Base-by-base conservation (phyloP, 352 stramenopile genomes). In the Lagenidium giganteum region DNA sequence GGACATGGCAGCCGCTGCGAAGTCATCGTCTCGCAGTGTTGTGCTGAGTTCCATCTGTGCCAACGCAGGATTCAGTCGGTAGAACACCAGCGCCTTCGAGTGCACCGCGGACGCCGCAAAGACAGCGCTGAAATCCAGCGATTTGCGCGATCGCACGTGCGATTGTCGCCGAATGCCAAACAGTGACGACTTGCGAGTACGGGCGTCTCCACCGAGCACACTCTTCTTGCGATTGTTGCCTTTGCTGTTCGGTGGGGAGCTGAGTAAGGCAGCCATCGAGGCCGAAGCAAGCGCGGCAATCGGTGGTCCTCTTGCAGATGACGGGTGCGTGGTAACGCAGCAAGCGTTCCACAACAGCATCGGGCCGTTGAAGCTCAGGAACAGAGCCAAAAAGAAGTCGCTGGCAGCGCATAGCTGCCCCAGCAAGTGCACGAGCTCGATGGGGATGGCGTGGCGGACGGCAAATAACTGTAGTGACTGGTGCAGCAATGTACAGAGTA, bases 391-490 rank as follows among this genome's bases (percentile, higher is more conserved):
- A 24, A 86, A 86, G 9, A 57, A 34, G 1, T 53, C 53, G 20
- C 42, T 60, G 17, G 69, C 30, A 11, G 47, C 44, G 36, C 61
- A 44, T 5, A 86, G 43, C 34, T 78, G 68, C 8, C 66, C 57
- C 30, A 83, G 49, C 3, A 82, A 36, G 14, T 67, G 54, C 1
- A 76, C 55, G 9, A 81, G 49, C 25, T 56, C 55, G 4, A 45
- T 26, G 3, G 73, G 70, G 2, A 81, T 40, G 17, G 51, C 51
- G 16, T 57, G 50, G 8, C 54, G 60, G 42, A 78, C 38, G 16
- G 59, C 49, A 24, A 81, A 46, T 12, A 79, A 39, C 28, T 82
- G 73, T 20, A 76, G 64, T 22, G 81, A 30, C 16, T 83, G 68
- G 25, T 81, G 70, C 1, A 55, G 51, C 22, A 76, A 43, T 3